Base-by-base conservation (phyloP, 148 eudicot species). In the Linanthus parryae region DNA sequence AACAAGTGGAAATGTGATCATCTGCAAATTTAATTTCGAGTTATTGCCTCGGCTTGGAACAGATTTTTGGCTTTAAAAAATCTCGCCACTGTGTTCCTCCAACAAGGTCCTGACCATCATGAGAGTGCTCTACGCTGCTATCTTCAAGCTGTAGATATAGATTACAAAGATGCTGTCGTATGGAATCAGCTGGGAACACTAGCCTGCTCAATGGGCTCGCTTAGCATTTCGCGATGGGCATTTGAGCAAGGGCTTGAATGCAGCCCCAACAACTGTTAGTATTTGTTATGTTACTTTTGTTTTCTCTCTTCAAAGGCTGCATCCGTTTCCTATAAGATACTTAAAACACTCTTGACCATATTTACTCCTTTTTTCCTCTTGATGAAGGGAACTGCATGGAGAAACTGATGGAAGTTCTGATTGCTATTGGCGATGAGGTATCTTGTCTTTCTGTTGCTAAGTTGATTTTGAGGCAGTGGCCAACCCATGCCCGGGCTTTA, bases 341-440 rank as follows among this genome's bases (percentile, higher is more conserved):
- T 21, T 22, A 53, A 22, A 42, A 46, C 12, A 15, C 40, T 44
- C 6, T 53, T 39, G n/a, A n/a, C n/a, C n/a, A n/a, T n/a, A 17
- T 52, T 50, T 36, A 17, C 23, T 37, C 47, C 13, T 26, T 31
- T 10, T 13, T 58, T 59, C 34, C 23, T 28, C 40, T 67, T 19
- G 41, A 44, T 73, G 59, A 66, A 92, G 99, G 99, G 99, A 92
- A 92, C 64, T 92, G 96, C 72, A 92, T 88, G 99, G 99, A 92
- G 77, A 92, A 92, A 66, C 91, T 92, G 22, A 58, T 92, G 64
- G 99, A 92, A 78, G 94, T 92, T 48, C 84, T 92, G 43, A 84
- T 92, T 56, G 99, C 99, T 44, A 84, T 92, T 58, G 90, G 96
- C 45, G 99, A 92, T 66, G 99, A 92, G 66, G 84, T 82, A 53